Conservation (phyloP, 2,329 filamentous ascomycete genomes). For the Boeremia lycopersici region DNA sequence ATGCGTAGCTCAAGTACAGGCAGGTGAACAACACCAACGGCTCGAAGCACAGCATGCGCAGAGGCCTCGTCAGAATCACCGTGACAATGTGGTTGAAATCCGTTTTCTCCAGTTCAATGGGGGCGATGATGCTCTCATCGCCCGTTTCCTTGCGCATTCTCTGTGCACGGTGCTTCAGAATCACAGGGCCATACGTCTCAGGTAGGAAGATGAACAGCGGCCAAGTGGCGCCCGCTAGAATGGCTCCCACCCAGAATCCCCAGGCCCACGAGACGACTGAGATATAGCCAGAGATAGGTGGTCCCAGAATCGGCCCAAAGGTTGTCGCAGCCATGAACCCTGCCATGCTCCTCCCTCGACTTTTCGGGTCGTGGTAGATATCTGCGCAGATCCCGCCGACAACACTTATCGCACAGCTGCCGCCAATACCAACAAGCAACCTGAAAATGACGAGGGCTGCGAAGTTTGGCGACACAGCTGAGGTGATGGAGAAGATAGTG, state of each 20-base stretch:
- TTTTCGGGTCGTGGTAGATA: conserved; percentile 62
- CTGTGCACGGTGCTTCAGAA: conserved; percentile 59
- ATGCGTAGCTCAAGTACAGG: conserved; percentile 68
- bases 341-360: conserved; percentile 38
- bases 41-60: conserved; percentile 76
- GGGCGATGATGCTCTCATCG: conserved; percentile 60
- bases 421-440: conserved; percentile 51
- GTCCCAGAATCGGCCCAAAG: conserved; percentile 69
- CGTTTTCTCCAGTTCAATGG: conserved; percentile 67
- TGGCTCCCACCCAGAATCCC: conserved; percentile 73
- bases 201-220: conserved; percentile 66
- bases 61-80: conserved; percentile 72
- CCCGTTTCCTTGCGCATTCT: conserved; percentile 63
- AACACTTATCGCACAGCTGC: conserved; percentile 61
- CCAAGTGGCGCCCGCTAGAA: conserved; percentile 68
- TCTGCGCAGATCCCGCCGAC: conserved; percentile 69
- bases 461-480: conserved; percentile 52
- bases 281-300: conserved; percentile 68
- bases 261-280: conserved; percentile 70
- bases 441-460: conserved; percentile 53
- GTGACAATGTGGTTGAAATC: conserved; percentile 65
- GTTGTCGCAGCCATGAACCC: conserved; percentile 61
- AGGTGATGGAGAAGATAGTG: conserved; percentile 54
- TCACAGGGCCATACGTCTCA: conserved; percentile 55
- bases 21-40: conserved; percentile 76